Evolutionary conservation across 306 rosid species (phyloP).

Genomic region (Acacia confusa): DNA sequence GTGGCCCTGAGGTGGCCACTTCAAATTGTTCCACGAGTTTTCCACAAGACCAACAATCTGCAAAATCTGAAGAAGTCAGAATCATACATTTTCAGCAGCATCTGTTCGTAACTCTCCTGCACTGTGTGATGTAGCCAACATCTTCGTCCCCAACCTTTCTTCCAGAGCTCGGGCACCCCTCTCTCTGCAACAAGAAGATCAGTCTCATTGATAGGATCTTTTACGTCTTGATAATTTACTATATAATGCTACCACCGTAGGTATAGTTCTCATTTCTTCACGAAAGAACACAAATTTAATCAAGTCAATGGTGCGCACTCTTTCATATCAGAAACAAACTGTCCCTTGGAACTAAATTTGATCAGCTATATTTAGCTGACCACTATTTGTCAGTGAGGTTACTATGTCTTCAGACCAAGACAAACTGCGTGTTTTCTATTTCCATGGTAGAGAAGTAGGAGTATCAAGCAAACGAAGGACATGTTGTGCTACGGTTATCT

Average conservation of each 20-base stretch:
- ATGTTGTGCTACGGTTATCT: neutral
- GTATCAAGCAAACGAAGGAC: neutral
- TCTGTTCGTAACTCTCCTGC: conserved; percentile 54
- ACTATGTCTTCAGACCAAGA: conserved; percentile 5
- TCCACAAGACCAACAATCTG: neutral
- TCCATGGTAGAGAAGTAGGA: neutral
- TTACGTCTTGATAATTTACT: conserved; percentile 3
- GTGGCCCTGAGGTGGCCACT: no score
- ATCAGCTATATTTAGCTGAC: neutral
- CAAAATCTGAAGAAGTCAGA: conserved; percentile 6
- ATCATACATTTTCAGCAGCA: conserved; percentile 60
- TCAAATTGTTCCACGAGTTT: neutral
- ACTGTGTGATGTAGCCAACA: conserved; percentile 53
- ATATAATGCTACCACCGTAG: neutral
- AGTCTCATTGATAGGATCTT: conserved; percentile 26
- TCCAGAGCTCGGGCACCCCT: conserved; percentile 96
- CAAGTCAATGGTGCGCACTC: neutral
- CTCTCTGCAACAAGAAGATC: conserved; percentile 56
- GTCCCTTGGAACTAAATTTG: neutral
- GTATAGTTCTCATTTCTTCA: neutral
- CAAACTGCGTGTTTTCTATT: neutral
- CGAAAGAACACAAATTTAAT: neutral
- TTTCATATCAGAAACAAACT: neutral
- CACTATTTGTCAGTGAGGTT: neutral
- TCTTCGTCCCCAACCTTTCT: conserved; percentile 88